Conservation (phyloP, 371 early-diverging fungal species). For the Mucor indicus region DNA sequence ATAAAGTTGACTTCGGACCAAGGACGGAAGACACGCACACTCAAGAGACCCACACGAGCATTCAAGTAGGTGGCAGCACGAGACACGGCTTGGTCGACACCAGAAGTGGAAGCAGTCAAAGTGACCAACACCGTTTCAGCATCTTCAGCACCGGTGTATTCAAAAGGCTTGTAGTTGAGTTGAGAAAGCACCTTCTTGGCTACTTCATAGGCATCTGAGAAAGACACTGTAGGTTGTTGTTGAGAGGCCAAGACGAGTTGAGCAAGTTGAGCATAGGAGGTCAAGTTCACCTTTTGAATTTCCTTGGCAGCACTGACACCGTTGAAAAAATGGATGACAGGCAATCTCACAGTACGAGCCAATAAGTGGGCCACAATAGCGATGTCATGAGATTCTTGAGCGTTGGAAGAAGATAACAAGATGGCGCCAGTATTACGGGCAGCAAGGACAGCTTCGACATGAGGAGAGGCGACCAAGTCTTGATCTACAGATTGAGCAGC, state of each 20-base stretch:
- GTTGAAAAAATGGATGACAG: conserved; percentile 77
- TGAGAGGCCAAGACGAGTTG: conserved; percentile 13
- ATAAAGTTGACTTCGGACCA: conserved; percentile 76
- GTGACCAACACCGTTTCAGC: conserved; percentile 79
- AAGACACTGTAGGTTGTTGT: conserved; percentile 1
- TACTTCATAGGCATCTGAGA: conserved; percentile 30
- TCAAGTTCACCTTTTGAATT: conserved; percentile 46
- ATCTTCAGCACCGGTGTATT: conserved; percentile 69
- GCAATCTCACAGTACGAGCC: conserved; percentile 52
- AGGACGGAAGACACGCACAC: conserved; percentile 76
- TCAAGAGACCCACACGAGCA: conserved; percentile 63
- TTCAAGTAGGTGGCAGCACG: conserved; percentile 19
- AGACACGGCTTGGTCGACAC: conserved; percentile 43
- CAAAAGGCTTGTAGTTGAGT: conserved; percentile 71
- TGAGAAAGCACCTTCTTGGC: conserved; percentile 52
- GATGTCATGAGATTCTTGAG: conserved; percentile 81
- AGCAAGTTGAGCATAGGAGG: conserved; percentile 44
- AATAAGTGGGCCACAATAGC: conserved; percentile 68
- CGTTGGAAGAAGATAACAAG: conserved; percentile 65
- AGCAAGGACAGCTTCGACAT: conserved; percentile 64
- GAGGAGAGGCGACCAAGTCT: conserved; percentile 48
- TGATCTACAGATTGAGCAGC: conserved; percentile 65
- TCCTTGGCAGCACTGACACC: conserved; percentile 56
- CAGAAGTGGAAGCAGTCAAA: conserved; percentile 53
- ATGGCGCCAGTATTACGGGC: conserved; percentile 69